Base-by-base conservation (phyloP, 345 rosid species). In the Cochlearia excelsa region DNA sequence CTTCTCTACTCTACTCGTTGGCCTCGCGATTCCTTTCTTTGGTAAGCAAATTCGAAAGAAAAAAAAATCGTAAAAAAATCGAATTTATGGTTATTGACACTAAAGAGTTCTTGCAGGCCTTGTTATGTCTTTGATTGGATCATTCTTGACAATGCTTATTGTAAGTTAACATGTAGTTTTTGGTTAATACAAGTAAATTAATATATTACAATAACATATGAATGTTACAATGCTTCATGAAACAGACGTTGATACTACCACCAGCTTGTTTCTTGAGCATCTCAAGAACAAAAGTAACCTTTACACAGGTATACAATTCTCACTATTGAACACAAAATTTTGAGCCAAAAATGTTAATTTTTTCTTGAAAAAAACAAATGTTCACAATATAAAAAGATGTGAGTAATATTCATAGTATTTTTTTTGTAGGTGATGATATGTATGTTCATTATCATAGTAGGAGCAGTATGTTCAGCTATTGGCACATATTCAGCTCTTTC, bases 211-310 rank as follows among this genome's bases (percentile, higher is more conserved):
- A 23, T 42, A 55, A 27, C 26, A 31, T 53, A 37, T 70, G 53
- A 57, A n/a, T 23, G 26, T 34, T 63, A 48, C 0, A 16, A 16
- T 40, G 27, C 42, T 61, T 48, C 26, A 57, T 50, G 55, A 60
- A 45, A 75, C 81, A 92, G 98, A 83, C 95, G n/a, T 65, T 92
- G 78, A 86, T 92, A 71, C 87, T 92, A 76, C 98, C 98, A 0
- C 84, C 90, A 3, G 90, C 79, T 68, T 92, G 98, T 77, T 92
- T 75, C 75, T 74, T 92, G 80, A 86, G 95, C 77, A 92, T 92
- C 61, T 8, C 77, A 71, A 68, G 81, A 77, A 75, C 70, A 26
- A 86, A 80, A 75, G 79, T 71, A 46, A 80, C 82, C 1, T 66
- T 47, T 34, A 16, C 76, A 51, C 87, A 92, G 93, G 98, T 84